Base-by-base conservation (phyloP, 2,329 filamentous ascomycete species). In the Aspergillus fischeri region DNA sequence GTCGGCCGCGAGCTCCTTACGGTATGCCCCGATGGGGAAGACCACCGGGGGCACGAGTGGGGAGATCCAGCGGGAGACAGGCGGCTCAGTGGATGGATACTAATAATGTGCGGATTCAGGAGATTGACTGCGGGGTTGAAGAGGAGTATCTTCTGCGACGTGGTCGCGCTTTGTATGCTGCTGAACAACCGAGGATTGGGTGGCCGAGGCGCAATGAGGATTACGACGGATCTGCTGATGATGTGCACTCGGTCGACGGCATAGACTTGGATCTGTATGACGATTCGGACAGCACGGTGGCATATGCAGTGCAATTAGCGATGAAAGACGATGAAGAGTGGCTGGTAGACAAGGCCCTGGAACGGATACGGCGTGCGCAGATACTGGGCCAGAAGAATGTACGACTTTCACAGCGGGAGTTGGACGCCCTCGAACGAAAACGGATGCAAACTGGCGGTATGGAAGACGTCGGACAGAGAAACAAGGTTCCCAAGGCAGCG, bases 1-100 rank as follows among this genome's bases (percentile, higher is more conserved):
- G 92, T 97, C 94, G 93, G 91, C 93, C 93, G 94, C 94, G 89
- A 94, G 89, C 92, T 96, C 93, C 92, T 80, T 80, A 83, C 78
- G 80, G 80, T 83, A 87, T 89, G 92, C 92, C 92, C 90, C 88
- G 82, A 86, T 92, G 90, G 93, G 93, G 92, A 97, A 97, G 93
- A 97, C 91, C 92, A 94, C 90, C 91, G 84, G 89, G 91, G 89
- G 89, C 87, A 84, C 86, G 82, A 75, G 72, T 70, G 79, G 83
- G 84, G 82, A 85, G 84, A 81, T 85, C 80, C 77, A 78, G 80
- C 67, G 82, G 79, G 73, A 74, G 75, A 65, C 79, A 80, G 76
- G 78, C 77, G 73, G 71, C 70, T 67, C 78, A 79, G 77, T 81
- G 80, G 77, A 76, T 78, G 70, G 79, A 78, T 60, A 75, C 75